Evolutionary conservation across 257 asterid genomes (phyloP).

Genomic region (Henckelia pumila): DNA sequence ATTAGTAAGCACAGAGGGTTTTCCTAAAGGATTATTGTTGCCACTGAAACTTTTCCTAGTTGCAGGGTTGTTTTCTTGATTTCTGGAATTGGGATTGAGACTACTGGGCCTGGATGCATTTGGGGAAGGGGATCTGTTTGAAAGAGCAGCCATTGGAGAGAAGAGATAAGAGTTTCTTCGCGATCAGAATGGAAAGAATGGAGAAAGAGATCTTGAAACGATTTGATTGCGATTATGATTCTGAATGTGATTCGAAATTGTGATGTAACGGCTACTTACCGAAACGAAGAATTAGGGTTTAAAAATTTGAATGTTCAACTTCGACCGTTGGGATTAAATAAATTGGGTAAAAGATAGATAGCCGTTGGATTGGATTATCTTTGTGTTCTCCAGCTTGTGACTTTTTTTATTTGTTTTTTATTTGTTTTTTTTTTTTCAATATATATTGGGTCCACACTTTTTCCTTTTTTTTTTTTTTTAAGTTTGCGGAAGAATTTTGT

Average conservation of each 20-base stretch:
- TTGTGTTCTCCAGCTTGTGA: not conserved
- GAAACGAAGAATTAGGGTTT: not conserved
- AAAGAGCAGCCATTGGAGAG: constrained; percentile 52
- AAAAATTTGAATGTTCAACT: constrained; percentile 28
- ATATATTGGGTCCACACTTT: too few relatives aligned
- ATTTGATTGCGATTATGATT: constrained; percentile 30
- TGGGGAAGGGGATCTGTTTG: constrained; percentile 74
- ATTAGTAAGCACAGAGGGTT: constrained; percentile 55
- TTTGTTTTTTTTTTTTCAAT: too few relatives aligned
- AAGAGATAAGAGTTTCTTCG: constrained; percentile 4
- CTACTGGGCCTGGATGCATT: constrained; percentile 43
- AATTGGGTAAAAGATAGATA: not conserved
- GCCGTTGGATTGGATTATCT: constrained; percentile 34
- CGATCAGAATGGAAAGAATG: constrained; percentile 33
- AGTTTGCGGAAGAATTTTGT: too few relatives aligned
- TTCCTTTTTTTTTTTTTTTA: too few relatives aligned
- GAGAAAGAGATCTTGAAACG: constrained; percentile 30
- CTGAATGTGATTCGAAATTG: constrained; percentile 18
- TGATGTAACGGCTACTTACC: constrained; percentile 72
- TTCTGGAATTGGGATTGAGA: constrained; percentile 44
- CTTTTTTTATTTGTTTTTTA: too few relatives aligned
- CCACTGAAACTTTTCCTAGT: constrained; percentile 61
- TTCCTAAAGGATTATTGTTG: constrained; percentile 33
- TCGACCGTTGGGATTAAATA: constrained; percentile 51
- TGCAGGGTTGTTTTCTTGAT: constrained; percentile 37